Base-by-base conservation (phyloP, 176 grass and related monocot genomes). In the Rhynchospora pubera region DNA sequence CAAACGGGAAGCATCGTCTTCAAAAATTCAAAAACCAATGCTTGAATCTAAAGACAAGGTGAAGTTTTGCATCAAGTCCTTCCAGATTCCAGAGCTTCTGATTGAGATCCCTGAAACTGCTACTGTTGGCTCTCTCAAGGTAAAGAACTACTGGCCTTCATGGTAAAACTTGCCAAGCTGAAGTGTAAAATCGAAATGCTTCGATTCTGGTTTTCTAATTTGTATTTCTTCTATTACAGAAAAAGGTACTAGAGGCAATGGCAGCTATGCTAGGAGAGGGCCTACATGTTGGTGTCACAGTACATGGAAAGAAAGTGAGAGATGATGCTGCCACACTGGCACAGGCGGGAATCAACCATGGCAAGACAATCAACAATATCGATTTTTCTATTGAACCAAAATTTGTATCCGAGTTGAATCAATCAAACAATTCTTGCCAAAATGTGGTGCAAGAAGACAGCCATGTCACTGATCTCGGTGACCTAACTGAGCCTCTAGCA, bases 61-160 rank as follows among this genome's bases (percentile, higher is more conserved):
- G 73, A 96, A 93, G 86, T 80, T 99, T 65, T 88, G 80, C 58
- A 96, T 99, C 79, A 96, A 96, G 67, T 99, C 97, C 53, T 95
- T 99, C 86, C 92, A 93, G 83, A 91, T 99, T 46, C 97, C 97
- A 79, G 93, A 99, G 88, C 97, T 99, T 86, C 89, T 88, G 73
- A 89, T 99, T 80, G 93, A 99, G 80, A 88, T 99, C 76, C 89
- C 97, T 74, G 97, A 99, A 90, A 96, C 84, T 42, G 92, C 92
- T 42, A 93, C 97, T 39, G 84, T 99, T 77, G 97, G 91, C 62
- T 96, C 91, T 32, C 87, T 99, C 72, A 99, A 95, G 93, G 97
- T 99, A 91, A 72, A 9, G n/a, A 26, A 52, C 76, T 84, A 73
- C 12, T 74, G 45, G 4, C 52, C 64, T 56, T 77, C 50, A 47